Percentiles rank a stretch among this genome's conserved stretches.
phyloP scores from a whole-genome alignment of 768 basidiomycete genomes.

The Hypholoma sublateritium region DNA sequence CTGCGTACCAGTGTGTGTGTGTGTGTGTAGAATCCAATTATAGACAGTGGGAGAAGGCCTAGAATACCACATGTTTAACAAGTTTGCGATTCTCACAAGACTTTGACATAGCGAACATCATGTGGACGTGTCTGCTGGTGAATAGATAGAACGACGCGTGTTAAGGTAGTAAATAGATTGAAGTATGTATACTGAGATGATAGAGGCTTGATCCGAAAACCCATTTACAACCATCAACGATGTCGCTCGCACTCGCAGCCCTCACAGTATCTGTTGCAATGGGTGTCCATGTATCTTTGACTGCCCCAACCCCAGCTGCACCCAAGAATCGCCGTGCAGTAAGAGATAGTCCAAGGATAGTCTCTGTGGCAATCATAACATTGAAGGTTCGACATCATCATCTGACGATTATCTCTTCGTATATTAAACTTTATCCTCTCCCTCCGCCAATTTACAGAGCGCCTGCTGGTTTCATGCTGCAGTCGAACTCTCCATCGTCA shows the following conservation, averaged over 20 bases:
- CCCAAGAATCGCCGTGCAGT: neutral
- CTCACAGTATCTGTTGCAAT: neutral
- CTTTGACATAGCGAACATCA: too few species aligned
- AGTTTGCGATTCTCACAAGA: too few species aligned
- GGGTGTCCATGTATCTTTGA: neutral
- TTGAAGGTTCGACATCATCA: neutral
- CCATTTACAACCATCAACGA: neutral
- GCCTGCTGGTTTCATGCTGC: neutral
- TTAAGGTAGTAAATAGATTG: neutral
- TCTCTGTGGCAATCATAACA: neutral
- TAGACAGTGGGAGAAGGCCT: too few species aligned
- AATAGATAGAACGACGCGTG: too few species aligned
- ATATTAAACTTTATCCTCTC: neutral
- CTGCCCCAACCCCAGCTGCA: neutral
- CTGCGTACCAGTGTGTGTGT: too few species aligned
- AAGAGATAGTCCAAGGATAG: neutral
- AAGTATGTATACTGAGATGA: neutral
- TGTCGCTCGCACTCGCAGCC: neutral
- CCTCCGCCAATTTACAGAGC: neutral
- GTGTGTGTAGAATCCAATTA: too few species aligned
- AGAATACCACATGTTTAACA: too few species aligned
- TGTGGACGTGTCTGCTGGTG: too few species aligned
- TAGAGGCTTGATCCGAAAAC: neutral
- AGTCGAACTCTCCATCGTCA: neutral
- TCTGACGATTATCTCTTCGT: neutral